Base-by-base conservation (phyloP, 2,329 filamentous ascomycete species). In the Phyllosticta citrichinensis region DNA sequence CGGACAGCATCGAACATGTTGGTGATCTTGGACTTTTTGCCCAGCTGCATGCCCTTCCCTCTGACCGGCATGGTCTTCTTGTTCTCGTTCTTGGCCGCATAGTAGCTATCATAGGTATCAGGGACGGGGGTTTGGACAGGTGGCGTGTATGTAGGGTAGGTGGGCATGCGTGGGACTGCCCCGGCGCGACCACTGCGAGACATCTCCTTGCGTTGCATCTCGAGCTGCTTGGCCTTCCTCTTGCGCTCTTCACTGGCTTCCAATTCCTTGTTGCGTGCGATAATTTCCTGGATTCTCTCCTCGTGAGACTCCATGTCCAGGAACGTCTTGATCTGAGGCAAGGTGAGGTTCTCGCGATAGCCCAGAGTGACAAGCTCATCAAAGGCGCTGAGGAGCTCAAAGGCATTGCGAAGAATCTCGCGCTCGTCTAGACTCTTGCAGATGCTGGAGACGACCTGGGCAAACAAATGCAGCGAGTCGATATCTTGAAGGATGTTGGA, bases 401-500 rank as follows among this genome's bases (percentile, higher is more conserved):
- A 99, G 58, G 94, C 90, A 83, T 97, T 96, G 74, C 87, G 88
- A 64, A 94, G 71, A 66, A 99, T 99, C 75, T 99, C 95, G 64
- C 92, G 84, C 80, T 99, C 95, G 70, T 99, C 95, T 63, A 97
- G 76, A 68, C 85, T 96, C 79, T 93, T 95, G 85, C 94, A 99
- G 71, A 95, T 93, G 76, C 89, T 96, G 63, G 89, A 91, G 60
- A 97, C 94, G 17, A 99, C 93, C 79, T 99, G 94, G 63, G 93
- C 93, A 74, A 99, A 99, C 20, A 99, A 83, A 75, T 99, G 95
- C 63, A 99, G 84, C 63, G 94, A 96, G 78, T 97, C 94, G 75
- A 99, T 99, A 76, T 99, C 94, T 79, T 99, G 94, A 57, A 99
- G 83, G 68, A 99, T 99, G 78, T 99, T 99, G 76, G 93, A 97